Conservation (phyloP, 2,329 filamentous ascomycete species). For the Phialophora expanda region DNA sequence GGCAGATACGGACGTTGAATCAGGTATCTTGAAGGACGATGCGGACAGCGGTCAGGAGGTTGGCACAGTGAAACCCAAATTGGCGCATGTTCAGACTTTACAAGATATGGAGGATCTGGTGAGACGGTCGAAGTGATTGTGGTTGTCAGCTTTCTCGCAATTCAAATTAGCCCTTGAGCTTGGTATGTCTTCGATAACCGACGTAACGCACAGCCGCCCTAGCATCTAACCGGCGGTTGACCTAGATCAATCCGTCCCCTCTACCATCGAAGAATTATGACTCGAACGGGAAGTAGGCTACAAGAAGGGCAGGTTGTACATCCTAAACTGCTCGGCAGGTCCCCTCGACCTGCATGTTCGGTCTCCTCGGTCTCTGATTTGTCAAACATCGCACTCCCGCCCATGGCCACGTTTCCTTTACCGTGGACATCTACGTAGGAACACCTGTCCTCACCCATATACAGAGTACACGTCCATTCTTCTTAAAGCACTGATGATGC, state of each 20-base stretch:
- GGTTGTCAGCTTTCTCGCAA: neutral
- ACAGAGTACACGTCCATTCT: neutral
- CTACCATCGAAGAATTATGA: neutral
- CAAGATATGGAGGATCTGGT: constrained; percentile 29
- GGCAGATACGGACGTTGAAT: constrained; percentile 18
- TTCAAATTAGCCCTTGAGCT: neutral
- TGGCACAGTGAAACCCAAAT: constrained; percentile 33
- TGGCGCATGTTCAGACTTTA: constrained; percentile 33
- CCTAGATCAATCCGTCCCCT: neutral
- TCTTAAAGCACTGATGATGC: neutral
- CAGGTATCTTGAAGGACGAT: constrained; percentile 1
- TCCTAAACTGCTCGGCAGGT: neutral
- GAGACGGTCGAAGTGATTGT: constrained; percentile 16
- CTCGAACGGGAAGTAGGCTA: neutral
- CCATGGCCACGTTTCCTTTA: neutral
- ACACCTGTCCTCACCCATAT: neutral
- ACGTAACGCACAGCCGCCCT: neutral
- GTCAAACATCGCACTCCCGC: neutral
- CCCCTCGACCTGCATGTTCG: neutral
- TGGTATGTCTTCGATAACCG: neutral
- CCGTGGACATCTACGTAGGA: neutral
- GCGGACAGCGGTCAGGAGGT: constrained; percentile 18
- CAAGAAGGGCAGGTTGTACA: neutral
- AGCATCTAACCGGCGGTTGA: neutral
- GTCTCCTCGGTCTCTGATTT: neutral